Evolutionary conservation across 331 rosid genomes (phyloP), one percentile per base, ranked within the genome.

Genomic region (Cydonia oblonga): DNA sequence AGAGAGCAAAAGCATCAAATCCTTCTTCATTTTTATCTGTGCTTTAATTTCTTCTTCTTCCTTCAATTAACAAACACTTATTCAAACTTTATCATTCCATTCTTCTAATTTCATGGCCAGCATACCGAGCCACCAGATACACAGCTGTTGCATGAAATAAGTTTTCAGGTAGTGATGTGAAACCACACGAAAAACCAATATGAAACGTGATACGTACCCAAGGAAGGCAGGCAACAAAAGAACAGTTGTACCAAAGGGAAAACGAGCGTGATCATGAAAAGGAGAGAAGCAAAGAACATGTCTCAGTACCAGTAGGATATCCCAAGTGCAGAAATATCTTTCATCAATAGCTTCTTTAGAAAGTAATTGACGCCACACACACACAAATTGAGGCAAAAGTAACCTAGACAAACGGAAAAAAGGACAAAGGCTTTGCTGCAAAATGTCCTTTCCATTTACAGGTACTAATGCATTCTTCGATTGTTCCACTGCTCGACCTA

Each of bases 171-270:
- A 33, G 38, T 44, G 67, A 35, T 63, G 20, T 20, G 66, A 13
- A 69, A 81, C 16, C 49, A 69, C 51, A 3, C 32, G 52, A 75
- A 46, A 76, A 57, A 15, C 29, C 60, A 40, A 42, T 22, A 49
- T 25, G 11, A 35, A 69, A 71, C 19, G 57, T 38, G 26, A 5
- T n/a, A 49, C 29, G 40, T 86, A 90, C 98, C 96, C 72, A 90
- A 69, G 54, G 98, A 89, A 80, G 97, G 97, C 92, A 93, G 71
- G 83, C 91, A 93, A 42, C 80, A 90, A 76, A 90, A 89, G 81
- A 90, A 87, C 38, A 90, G 76, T 76, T 93, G 97, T 73, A 90
- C 96, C 67, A 93, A 84, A 84, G 85, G 96, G 78, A 93, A 93
- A 78, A 89, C 98, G 49, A 90, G 2, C 96, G 92, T 90, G 92